These are phyloP conservation scores for Pholiota microspora DNA, from an alignment of 768 basidiomycete genomes.

Conservation along the genomic window DNA sequence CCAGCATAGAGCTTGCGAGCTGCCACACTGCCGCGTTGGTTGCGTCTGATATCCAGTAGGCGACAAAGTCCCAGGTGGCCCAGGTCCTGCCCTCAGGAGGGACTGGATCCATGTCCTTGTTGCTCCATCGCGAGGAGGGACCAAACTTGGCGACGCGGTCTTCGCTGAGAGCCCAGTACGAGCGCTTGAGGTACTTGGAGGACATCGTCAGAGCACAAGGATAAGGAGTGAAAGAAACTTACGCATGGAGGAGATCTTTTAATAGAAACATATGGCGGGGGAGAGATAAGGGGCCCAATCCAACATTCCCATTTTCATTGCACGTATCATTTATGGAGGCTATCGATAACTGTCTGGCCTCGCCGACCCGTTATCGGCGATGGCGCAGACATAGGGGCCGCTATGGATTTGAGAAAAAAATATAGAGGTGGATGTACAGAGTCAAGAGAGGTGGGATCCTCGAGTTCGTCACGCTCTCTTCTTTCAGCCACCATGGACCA, in stretches of 20 bases:
- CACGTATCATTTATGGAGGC: background rate
- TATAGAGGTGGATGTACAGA: background rate
- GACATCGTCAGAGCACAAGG: constrained; percentile 5
- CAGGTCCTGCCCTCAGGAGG: constrained; percentile 60
- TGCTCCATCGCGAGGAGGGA: constrained; percentile 58
- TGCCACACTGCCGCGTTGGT: constrained; percentile 52
- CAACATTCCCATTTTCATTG: constrained; percentile 1
- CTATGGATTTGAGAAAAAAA: too few relatives aligned
- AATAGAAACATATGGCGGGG: constrained; percentile 5
- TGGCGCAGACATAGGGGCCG: background rate
- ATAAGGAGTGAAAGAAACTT: background rate
- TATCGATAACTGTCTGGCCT: background rate
- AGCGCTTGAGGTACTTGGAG: constrained; percentile 1
- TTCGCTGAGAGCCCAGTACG: constrained; percentile 10
- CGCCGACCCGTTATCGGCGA: background rate
- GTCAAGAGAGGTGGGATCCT: too few relatives aligned
- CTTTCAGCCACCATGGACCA: too few relatives aligned
- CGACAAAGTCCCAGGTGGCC: constrained; percentile 64
- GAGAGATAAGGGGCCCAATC: constrained; percentile 4
- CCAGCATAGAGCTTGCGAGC: constrained; percentile 72
- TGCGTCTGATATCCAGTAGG: constrained; percentile 59
- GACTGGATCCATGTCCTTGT: constrained; percentile 79
- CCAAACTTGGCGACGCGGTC: constrained; percentile 37
- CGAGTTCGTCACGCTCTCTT: too few relatives aligned
- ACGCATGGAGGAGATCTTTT: background rate